Evolutionary conservation across 225 moss, liverwort and hornwort species (phyloP), one percentile per base, ranked within the genome.

Genomic region (Polytrichum formosum): DNA sequence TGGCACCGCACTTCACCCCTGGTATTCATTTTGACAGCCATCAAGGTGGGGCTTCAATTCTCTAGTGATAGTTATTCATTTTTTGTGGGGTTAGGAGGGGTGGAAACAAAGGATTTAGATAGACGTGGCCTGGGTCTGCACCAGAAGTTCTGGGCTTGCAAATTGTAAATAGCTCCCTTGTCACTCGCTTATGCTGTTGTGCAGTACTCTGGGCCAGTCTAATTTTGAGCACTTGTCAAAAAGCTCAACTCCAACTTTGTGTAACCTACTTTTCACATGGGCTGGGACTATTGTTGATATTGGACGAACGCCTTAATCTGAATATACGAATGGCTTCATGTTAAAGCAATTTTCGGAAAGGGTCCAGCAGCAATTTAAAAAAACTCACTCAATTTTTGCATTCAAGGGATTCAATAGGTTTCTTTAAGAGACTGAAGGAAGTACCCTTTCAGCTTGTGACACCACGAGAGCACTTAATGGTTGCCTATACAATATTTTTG

Each of bases 21-120:
- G 84, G 81, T 77, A 74, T 84, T 70, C 74, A 81, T 73, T 81
- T 87, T 77, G 84, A 81, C 37, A 75, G 80, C 72, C 80, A 94
- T 73, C 83, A 76, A 81, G 66, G 76, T 69, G 46, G 46, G 46
- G 58, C 58, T 20, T 58, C 23, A 23, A 20, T n/a, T 23, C 6
- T 58, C n/a, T 58, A n/a, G 58, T 58, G 58, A 76, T 17, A 62
- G 2, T 19, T 69, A 73, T 64, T 77, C 75, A 79, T 77, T 53
- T 71, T 72, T 75, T 71, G 56, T 66, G 58, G 69, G 67, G 56
- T 75, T 26, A 76, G 64, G 72, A 74, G 64, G 31, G 63, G 67
- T 56, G 70, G 70, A 61, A 67, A 76, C 28, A 72, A 77, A 54
- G 19, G 63, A 60, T 20, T 29, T 56, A 63, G 64, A 59, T 28